Percentiles rank a stretch among this genome's conserved stretches.
Evolutionary conservation across 345 rosid species (phyloP).

Genomic region (Cardiospermum halicacabum): DNA sequence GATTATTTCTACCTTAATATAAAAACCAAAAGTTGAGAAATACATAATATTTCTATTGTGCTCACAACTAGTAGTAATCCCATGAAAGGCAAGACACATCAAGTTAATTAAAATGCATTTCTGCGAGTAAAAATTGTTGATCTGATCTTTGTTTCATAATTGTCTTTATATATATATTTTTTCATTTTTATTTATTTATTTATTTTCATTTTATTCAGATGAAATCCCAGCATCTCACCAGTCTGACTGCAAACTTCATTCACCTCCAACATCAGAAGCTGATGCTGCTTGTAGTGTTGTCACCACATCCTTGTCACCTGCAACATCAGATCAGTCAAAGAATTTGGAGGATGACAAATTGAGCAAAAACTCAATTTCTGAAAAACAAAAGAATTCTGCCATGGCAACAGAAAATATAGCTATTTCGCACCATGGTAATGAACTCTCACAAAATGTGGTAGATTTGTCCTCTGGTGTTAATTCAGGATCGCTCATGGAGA

Average conservation of each 20-base stretch:
- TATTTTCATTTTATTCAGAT: slow-evolving; percentile 51
- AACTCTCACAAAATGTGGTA: slow-evolving; percentile 34
- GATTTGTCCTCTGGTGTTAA: slow-evolving; percentile 38
- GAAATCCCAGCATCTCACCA: slow-evolving; percentile 35
- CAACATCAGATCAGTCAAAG: slow-evolving; percentile 29
- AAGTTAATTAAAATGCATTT: neutral
- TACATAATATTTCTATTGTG: neutral
- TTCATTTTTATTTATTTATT: too few relatives aligned
- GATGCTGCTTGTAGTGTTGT: slow-evolving; percentile 23
- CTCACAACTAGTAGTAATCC: neutral
- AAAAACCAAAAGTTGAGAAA: neutral
- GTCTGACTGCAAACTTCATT: slow-evolving; percentile 39
- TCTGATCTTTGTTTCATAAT: slow-evolving; percentile 10
- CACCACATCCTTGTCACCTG: slow-evolving; percentile 17
- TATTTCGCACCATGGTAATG: slow-evolving; percentile 23
- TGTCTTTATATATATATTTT: too few relatives aligned
- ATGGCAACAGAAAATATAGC: slow-evolving; percentile 19
- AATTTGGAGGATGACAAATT: slow-evolving; percentile 20
- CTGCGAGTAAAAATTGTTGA: neutral
- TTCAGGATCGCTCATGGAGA: slow-evolving; percentile 25
- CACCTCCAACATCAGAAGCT: slow-evolving; percentile 42
- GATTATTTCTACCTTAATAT: neutral
- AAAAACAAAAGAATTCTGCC: slow-evolving; percentile 24
- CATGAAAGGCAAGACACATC: neutral
- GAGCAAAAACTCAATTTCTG: slow-evolving; percentile 20